Evolutionary conservation across 345 rosid genomes (phyloP).

Genomic region (Camelina laxa): DNA sequence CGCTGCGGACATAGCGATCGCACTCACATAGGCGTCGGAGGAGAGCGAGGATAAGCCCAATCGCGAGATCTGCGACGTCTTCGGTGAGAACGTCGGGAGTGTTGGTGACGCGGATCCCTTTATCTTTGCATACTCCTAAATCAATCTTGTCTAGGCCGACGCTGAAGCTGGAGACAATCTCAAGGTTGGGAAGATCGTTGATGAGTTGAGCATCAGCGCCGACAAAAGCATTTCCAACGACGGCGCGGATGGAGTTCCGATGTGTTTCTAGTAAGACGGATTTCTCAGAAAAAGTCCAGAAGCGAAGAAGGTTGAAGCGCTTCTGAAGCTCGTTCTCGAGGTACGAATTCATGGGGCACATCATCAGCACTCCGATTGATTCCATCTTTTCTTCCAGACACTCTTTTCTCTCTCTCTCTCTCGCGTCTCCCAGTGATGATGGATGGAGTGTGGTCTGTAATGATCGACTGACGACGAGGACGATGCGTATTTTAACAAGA

Average conservation of each 20-base stretch:
- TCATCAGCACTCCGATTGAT: conserved; percentile 72
- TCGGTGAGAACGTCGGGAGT: conserved; percentile 91
- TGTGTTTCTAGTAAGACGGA: conserved; percentile 48
- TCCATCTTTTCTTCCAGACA: conserved; percentile 47
- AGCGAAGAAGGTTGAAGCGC: conserved; percentile 68
- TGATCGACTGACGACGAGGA: too few relatives aligned
- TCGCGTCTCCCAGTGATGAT: too few relatives aligned
- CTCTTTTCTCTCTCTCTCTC: too few relatives aligned
- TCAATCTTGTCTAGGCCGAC: conserved; percentile 90
- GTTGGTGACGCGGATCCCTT: conserved; percentile 74
- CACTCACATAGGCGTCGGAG: conserved; percentile 67
- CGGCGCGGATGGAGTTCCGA: conserved; percentile 68
- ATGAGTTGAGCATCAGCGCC: conserved; percentile 82
- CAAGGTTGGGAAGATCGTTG: conserved; percentile 65
- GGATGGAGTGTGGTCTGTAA: conserved; percentile 8
- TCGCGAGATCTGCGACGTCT: conserved; percentile 86
- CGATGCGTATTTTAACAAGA: too few relatives aligned
- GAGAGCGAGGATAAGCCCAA: conserved; percentile 75
- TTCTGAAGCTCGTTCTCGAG: conserved; percentile 70
- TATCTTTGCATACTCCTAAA: conserved; percentile 69
- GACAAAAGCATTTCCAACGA: conserved; percentile 59
- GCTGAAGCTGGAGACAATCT: conserved; percentile 76
- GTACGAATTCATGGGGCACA: conserved; percentile 62
- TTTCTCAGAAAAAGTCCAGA: conserved; percentile 55
- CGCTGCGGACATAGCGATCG: conserved; percentile 72